Evolutionary conservation across 75 land plant species (phyloP), one percentile per base, ranked within the genome.

Genomic region (Selaginella tamariscina): DNA sequence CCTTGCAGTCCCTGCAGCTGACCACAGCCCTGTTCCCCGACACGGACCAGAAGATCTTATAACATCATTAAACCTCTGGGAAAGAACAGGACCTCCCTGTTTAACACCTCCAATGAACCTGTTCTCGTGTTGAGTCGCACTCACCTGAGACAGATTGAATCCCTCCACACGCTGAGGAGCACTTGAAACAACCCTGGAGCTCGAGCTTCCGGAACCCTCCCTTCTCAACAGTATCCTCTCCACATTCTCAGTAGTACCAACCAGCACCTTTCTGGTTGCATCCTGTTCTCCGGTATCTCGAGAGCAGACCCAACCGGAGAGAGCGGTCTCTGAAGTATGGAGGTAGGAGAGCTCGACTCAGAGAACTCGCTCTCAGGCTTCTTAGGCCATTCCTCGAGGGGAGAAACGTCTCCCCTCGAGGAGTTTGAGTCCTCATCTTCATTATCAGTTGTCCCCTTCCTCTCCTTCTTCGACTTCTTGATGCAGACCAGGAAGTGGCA

Each of bases 91-190:
- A 5, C 8, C 26, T 2, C 8, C 62, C 8, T 9, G 27, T 59
- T 8, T 2, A 59, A 59, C 26, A 5, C 26, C 21, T 5, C 18
- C 5, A n/a, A 9, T 2, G 21, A 9, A 59, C 8, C 2, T 59
- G 62, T 9, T 59, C 62, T 59, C 62, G 21, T 59, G 54, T 11
- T n/a, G n/a, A n/a, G n/a, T n/a, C n/a, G n/a, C n/a, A n/a, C n/a
- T n/a, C n/a, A n/a, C n/a, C n/a, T n/a, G n/a, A n/a, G n/a, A n/a
- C n/a, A n/a, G n/a, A n/a, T n/a, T n/a, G n/a, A n/a, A n/a, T n/a
- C n/a, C n/a, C n/a, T n/a, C n/a, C n/a, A n/a, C n/a, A n/a, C n/a
- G n/a, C n/a, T n/a, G n/a, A n/a, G n/a, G n/a, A n/a, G n/a, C n/a
- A n/a, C n/a, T n/a, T n/a, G n/a, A n/a, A n/a, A n/a, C n/a, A n/a